These are phyloP conservation scores for Atalantia buxifolia DNA, from an alignment of 345 rosid genomes.

Conservation along the genomic window DNA sequence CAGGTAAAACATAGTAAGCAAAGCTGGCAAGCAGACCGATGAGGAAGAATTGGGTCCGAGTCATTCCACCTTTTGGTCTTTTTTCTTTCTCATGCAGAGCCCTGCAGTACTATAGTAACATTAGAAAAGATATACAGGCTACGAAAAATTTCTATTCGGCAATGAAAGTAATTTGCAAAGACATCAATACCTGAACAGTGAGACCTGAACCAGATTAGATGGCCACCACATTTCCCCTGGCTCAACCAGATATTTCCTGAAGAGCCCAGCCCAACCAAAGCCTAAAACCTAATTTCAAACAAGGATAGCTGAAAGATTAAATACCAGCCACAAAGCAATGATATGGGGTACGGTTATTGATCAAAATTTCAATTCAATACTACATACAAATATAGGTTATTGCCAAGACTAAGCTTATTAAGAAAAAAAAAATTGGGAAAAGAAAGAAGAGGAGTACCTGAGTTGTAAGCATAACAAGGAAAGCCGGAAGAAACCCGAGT, in stretches of 20 bases:
- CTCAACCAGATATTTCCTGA: conserved; percentile 67
- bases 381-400: too few relatives aligned
- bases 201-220: conserved; percentile 64
- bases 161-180: neutral
- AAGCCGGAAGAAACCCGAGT: conserved; percentile 55
- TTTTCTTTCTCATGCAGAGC: conserved; percentile 66
- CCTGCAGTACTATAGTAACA: conserved; percentile 28
- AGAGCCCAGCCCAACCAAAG: conserved; percentile 87
- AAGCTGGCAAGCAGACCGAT: conserved; percentile 55
- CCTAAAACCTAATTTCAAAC: conserved; percentile 50
- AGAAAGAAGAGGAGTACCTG: conserved; percentile 41
- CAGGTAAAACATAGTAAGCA: conserved; percentile 63
- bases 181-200: conserved; percentile 58
- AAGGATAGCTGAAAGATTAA: neutral
- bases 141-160: neutral
- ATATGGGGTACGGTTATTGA: neutral
- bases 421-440: neutral
- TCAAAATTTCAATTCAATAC: neutral
- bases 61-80: conserved; percentile 45
- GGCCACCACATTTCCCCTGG: conserved; percentile 99
- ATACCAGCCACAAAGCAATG: neutral
- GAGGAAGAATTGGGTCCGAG: conserved; percentile 63
- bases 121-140: neutral
- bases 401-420: too few relatives aligned
- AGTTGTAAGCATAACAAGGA: conserved; percentile 69